Conservation (phyloP, 1,139 yeast genomes). For the Eremothecium cymbalariae region DNA sequence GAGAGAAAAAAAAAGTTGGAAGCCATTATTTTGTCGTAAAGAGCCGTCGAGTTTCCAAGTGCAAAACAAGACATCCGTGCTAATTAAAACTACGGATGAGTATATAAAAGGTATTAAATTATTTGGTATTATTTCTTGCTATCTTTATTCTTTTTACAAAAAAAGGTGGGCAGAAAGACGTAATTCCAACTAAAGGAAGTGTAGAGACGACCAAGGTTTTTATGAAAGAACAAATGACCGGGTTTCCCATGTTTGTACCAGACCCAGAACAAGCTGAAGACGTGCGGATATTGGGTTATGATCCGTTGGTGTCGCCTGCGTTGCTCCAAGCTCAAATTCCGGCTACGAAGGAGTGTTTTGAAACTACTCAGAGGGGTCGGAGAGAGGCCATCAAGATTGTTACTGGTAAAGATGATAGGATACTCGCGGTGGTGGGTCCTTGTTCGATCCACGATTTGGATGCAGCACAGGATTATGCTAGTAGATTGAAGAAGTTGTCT, state of each 20-base stretch:
- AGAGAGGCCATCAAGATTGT: constrained; percentile 65
- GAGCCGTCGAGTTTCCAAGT: too few relatives aligned
- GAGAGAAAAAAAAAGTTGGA: too few relatives aligned
- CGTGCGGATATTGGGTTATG: constrained; percentile 81
- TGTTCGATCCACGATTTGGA: constrained; percentile 91
- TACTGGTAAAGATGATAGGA: constrained; percentile 67
- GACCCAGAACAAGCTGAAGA: constrained; percentile 69
- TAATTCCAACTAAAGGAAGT: too few relatives aligned
- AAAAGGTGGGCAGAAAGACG: too few relatives aligned
- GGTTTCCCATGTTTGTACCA: constrained; percentile 3
- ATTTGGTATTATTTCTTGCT: too few relatives aligned
- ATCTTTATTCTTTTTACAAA: too few relatives aligned
- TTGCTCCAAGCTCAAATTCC: constrained; percentile 71
- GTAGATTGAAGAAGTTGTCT: constrained; percentile 54
- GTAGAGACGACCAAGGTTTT: too few relatives aligned
- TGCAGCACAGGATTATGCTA: constrained; percentile 84
- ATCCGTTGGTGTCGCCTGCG: constrained; percentile 86
- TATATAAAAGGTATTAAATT: too few relatives aligned
- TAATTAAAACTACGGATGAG: too few relatives aligned
- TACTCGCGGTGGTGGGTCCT: constrained; percentile 84
- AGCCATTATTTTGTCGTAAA: too few relatives aligned
- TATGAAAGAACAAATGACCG: constrained; percentile 1
- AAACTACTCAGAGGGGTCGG: constrained; percentile 71
- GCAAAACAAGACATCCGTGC: too few relatives aligned
- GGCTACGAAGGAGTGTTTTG: constrained; percentile 51